Evolutionary conservation across 441 rosid species (phyloP).

Genomic region (Erodium trifolium): DNA sequence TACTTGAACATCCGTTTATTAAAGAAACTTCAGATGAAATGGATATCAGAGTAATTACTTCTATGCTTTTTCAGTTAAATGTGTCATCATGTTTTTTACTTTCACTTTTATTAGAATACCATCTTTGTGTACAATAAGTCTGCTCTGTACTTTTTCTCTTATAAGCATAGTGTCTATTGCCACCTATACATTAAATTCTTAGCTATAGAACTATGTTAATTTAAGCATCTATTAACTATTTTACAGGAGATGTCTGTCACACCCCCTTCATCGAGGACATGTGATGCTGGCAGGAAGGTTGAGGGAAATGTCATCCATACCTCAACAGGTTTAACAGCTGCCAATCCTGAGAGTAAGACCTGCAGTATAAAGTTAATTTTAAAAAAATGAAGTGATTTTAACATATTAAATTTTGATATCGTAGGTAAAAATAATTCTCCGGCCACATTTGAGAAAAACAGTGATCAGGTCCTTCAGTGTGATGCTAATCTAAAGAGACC

Average conservation of each 20-base stretch:
- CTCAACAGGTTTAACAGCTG: slow-evolving; percentile 33
- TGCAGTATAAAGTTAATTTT: slow-evolving; percentile 11
- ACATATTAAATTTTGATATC: slow-evolving; percentile 23
- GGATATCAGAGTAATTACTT: slow-evolving; percentile 57
- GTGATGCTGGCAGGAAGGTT: slow-evolving; percentile 42
- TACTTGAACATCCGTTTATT: slow-evolving; percentile 91
- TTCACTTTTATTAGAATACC: neutral
- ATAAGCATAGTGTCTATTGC: neutral
- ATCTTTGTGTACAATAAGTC: neutral
- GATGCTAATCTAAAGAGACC: slow-evolving; percentile 30
- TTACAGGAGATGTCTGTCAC: slow-evolving; percentile 46
- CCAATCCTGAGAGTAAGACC: slow-evolving; percentile 29
- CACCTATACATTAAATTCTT: neutral
- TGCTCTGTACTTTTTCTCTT: no score
- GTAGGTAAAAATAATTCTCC: slow-evolving; percentile 41
- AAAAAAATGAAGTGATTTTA: slow-evolving; percentile 16
- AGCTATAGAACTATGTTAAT: slow-evolving; percentile 8
- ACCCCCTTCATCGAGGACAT: slow-evolving; percentile 32
- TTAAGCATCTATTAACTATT: slow-evolving; percentile 21
- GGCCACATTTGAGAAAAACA: slow-evolving; percentile 30
- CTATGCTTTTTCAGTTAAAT: slow-evolving; percentile 7
- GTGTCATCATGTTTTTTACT: neutral
- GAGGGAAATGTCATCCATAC: slow-evolving; percentile 39
- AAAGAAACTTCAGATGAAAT: slow-evolving; percentile 59
- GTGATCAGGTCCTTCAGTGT: slow-evolving; percentile 28